Evolutionary conservation across 2,329 filamentous ascomycete species (phyloP), one percentile per base, ranked within the genome.

Genomic region (Lecanicillium sp.): DNA sequence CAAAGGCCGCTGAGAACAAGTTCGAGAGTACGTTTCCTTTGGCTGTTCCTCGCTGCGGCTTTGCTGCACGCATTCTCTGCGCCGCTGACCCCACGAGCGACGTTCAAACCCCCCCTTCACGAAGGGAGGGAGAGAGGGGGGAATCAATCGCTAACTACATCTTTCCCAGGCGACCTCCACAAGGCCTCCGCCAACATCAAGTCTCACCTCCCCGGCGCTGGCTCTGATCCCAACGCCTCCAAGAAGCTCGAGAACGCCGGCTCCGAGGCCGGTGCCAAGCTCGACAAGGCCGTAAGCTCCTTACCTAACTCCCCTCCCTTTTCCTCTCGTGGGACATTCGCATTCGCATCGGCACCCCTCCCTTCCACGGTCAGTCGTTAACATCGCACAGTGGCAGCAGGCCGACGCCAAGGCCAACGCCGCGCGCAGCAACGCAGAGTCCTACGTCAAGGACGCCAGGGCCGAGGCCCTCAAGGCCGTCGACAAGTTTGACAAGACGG

Each of bases 1-100:
- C 88, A 44, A 87, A 86, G 67, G 81, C 78, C 42, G 91, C 90
- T n/a, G 81, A 90, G 77, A 87, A 91, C 75, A 76, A 93, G 67
- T 78, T 87, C 57, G 87, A 95, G 73, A 79, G 91, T 95, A 71
- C 38, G 82, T 23, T 41, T 19, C 17, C 21, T 26, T 23, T 19
- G 21, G 3, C 33, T 21, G 19, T 8, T 20, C 26, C 19, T n/a
- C 15, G 30, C 10, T 27, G 26, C 20, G 19, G n/a, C n/a, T n/a
- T n/a, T 15, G 33, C 33, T 11, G 11, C 33, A 17, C 17, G 10
- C 36, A 17, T 12, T 38, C 19, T n/a, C n/a, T 20, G 12, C 15
- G 21, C 21, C 12, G 36, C n/a, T 17, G 21, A 38, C 36, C 36
- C 5, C 36, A 11, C 36, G 19, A 38, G 6, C 21, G n/a, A 30